Evolutionary conservation across 1,284 basidiomycete species (phyloP).

Genomic region (Sporisorium exsertum): DNA sequence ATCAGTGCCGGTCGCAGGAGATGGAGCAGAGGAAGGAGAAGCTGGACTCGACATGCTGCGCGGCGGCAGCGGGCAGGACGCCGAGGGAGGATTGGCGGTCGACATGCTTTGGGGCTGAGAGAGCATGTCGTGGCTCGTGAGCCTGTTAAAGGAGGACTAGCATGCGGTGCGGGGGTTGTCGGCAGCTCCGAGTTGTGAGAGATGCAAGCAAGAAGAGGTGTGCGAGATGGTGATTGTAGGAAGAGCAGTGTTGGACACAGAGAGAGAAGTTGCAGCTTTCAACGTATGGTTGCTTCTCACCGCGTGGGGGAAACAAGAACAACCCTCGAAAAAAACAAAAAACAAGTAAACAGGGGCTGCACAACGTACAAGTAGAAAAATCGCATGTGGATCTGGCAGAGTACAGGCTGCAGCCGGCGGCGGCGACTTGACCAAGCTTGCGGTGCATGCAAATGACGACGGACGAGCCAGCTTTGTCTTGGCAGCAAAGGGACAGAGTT

Average conservation of each 20-base stretch:
- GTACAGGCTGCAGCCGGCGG: neutral
- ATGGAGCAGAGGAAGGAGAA: conserved; percentile 11
- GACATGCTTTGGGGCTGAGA: neutral
- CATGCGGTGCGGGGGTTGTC: conserved; percentile 8
- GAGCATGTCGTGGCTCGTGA: conserved; percentile 4
- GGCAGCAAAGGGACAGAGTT: neutral
- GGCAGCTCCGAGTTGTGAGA: too few relatives aligned
- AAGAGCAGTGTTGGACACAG: neutral
- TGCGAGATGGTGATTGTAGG: neutral
- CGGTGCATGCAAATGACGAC: too few relatives aligned
- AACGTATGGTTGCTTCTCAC: neutral
- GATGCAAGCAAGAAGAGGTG: neutral
- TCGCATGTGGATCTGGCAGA: neutral
- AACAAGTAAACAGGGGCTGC: neutral
- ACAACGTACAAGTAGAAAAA: neutral
- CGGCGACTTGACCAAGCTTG: too few relatives aligned
- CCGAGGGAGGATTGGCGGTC: conserved; percentile 3
- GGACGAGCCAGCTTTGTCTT: too few relatives aligned
- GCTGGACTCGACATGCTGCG: conserved; percentile 15
- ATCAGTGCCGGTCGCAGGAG: conserved; percentile 3
- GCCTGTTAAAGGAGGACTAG: conserved; percentile 9
- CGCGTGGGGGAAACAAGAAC: neutral
- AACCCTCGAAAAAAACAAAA: neutral
- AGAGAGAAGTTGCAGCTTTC: neutral
- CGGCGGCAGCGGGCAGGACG: conserved; percentile 1